Evolutionary conservation across 768 basidiomycete genomes (phyloP), one percentile per base, ranked within the genome.

Genomic region (Auricularia auricula-judae): DNA sequence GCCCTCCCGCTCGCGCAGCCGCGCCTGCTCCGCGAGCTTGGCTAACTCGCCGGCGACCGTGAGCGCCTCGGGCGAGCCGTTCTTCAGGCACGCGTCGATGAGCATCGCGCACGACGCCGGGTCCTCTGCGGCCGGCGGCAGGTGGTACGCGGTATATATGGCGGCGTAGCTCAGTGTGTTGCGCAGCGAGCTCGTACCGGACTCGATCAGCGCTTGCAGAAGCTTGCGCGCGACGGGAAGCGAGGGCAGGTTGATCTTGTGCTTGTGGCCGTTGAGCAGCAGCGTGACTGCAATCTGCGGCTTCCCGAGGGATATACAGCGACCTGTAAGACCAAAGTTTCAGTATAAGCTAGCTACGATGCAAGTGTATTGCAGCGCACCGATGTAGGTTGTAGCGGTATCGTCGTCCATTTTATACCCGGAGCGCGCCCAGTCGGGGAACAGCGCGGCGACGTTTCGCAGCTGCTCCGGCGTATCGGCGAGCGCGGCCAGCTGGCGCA

Each of bases 211-310:
- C 11, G 56, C 14, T 1, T 59, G 56, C 5, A 59, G 29, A 0
- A 59, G 56, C 34, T 59, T 59, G 29, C 56, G 56, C 14, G 56
- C 56, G 14, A 34, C 21, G 23, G 56, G 14, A 0, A 59, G 12
- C 34, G 56, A 59, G 14, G 56, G 56, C 21, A 59, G 56, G 56
- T 59, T 29, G 56, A 59, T 29, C 56, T 59, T 59, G 56, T 59
- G 56, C 23, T 59, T 59, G 12, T 23, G 29, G 7, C 16, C 23
- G 34, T 59, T 59, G 23, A 59, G 23, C 34, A 59, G 56, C 29
- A 59, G 29, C 29, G 56, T 59, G 29, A 59, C 56, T 34, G 56
- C 56, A 3, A 59, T 59, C 33, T 59, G 56, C 34, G 56, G 56
- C 34, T 35, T 29, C 7, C 56, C 56, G 10, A 59, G 4, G 1